Percentiles rank a stretch among this genome's conserved stretches.
Conservation (phyloP, 805 yeast genomes). For the Suhomyces sp. region DNA sequence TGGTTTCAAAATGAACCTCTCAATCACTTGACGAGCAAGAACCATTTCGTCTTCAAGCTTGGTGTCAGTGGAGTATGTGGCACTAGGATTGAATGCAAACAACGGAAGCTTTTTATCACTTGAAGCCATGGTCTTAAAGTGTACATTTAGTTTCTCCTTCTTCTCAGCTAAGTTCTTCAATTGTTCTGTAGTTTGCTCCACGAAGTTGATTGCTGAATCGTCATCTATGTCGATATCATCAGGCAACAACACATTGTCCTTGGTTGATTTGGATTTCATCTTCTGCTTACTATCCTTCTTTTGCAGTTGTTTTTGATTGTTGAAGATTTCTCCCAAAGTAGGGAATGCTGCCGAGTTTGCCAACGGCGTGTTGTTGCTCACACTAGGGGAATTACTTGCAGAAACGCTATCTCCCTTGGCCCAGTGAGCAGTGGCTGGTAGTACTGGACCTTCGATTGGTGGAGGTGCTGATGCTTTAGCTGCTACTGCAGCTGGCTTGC, state of each 20-base stretch:
- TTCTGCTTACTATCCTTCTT: constrained; percentile 27
- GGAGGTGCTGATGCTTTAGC: neutral
- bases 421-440: constrained; percentile 77
- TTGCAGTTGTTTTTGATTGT: constrained; percentile 33
- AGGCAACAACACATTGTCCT: constrained; percentile 33
- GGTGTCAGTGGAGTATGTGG: constrained; percentile 25
- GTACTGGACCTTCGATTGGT: constrained; percentile 38
- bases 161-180: constrained; percentile 37
- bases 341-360: constrained; percentile 58
- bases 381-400: constrained; percentile 37
- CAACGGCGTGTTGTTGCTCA: constrained; percentile 31
- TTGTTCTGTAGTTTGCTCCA: constrained; percentile 45
- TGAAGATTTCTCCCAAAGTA: constrained; percentile 48
- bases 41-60: constrained; percentile 35
- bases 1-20: constrained; percentile 38
- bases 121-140: constrained; percentile 28
- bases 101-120: constrained; percentile 36
- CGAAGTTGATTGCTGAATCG: constrained; percentile 43
- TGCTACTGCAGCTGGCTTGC: constrained; percentile 4
- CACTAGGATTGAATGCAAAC: constrained; percentile 44
- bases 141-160: constrained; percentile 39
- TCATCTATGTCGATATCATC: constrained; percentile 52
- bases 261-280: constrained; percentile 28
- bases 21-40: constrained; percentile 40
- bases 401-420: constrained; percentile 26